phyloP scores from a whole-genome alignment of 2,329 filamentous ascomycete genomes.

The Aspergillus sp. region DNA sequence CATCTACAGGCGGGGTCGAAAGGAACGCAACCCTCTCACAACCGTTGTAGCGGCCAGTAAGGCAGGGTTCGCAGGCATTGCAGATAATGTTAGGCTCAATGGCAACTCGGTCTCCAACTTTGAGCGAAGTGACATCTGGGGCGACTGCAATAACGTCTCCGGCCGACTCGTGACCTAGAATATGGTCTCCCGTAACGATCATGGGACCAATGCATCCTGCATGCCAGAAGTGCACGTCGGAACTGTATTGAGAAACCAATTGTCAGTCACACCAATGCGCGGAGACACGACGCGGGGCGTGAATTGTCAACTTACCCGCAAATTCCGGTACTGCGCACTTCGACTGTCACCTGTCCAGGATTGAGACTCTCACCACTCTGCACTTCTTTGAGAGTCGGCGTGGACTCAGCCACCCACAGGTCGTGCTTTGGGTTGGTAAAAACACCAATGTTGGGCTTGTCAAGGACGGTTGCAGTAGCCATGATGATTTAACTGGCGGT shows the following conservation, averaged over 20 bases:
- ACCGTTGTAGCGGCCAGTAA: slow-evolving; percentile 92
- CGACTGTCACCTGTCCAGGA: slow-evolving; percentile 81
- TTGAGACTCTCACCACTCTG: slow-evolving; percentile 67
- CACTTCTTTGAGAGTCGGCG: slow-evolving; percentile 74
- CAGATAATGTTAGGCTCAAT: slow-evolving; percentile 95
- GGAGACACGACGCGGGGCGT: background rate
- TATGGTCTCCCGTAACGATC: slow-evolving; percentile 85
- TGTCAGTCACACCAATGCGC: slow-evolving; percentile 8
- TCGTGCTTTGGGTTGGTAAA: slow-evolving; percentile 94
- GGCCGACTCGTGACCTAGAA: slow-evolving; percentile 91
- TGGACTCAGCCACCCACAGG: slow-evolving; percentile 79
- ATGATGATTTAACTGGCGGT: slow-evolving; percentile 20
- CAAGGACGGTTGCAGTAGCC: slow-evolving; percentile 40
- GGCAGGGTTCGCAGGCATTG: slow-evolving; percentile 83
- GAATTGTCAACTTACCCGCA: slow-evolving; percentile 66
- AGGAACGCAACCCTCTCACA: slow-evolving; percentile 84
- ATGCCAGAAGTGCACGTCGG: slow-evolving; percentile 97
- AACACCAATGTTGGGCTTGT: slow-evolving; percentile 89
- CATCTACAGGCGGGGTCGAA: slow-evolving; percentile 85
- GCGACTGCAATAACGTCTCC: slow-evolving; percentile 70
- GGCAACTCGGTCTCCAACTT: slow-evolving; percentile 86
- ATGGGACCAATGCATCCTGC: slow-evolving; percentile 93
- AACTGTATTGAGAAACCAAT: slow-evolving; percentile 51
- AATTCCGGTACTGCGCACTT: slow-evolving; percentile 91
- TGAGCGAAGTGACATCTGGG: slow-evolving; percentile 72